Base-by-base conservation (phyloP, 116 monocot species). In the Posidonia oceanica region DNA sequence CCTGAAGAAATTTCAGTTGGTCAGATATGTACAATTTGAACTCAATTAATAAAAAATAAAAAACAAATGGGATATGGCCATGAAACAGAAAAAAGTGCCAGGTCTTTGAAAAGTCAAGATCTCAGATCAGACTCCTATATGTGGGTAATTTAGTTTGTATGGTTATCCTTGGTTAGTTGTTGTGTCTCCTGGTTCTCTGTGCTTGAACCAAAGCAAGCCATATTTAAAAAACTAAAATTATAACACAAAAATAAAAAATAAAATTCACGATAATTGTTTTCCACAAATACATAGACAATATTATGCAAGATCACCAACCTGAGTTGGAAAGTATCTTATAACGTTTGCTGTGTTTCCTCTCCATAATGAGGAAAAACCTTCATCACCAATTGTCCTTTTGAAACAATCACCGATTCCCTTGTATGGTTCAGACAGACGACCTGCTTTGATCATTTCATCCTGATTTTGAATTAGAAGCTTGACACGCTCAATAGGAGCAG, bases 301-400 rank as follows among this genome's bases (percentile, higher is more conserved):
- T 18, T 4, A 3, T 13, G 16, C 14, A 4, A 59, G 11, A 10
- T 55, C 22, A 44, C 71, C 12, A 54, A 76, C 80, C 80, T 81
- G 80, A 23, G 80, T 81, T n/a, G 80, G 80, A 41, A 81, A 81
- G 64, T 77, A 81, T 51, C 81, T 77, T 52, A 81, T 76, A 69
- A 81, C 74, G 64, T 81, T 81, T 12, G 81, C 77, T 0, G 81
- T 81, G 38, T 81, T 77, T 18, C 81, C 77, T 69, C 81, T 72
- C 81, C 81, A 81, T 21, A 81, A 52, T 14, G 80, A 57, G 3
- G 20, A 6, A 41, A 65, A 14, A 16, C 80, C 80, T 73, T 81
- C 80, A 37, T 81, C 76, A 3, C 37, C 61, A 0, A 76, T 69
- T 52, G 80, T 81, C 14, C 80, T 70, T 8, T 40, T 61, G 65